Evolutionary conservation across 768 basidiomycete genomes (phyloP), one percentile per base, ranked within the genome.

Genomic region (Boletus edulis): DNA sequence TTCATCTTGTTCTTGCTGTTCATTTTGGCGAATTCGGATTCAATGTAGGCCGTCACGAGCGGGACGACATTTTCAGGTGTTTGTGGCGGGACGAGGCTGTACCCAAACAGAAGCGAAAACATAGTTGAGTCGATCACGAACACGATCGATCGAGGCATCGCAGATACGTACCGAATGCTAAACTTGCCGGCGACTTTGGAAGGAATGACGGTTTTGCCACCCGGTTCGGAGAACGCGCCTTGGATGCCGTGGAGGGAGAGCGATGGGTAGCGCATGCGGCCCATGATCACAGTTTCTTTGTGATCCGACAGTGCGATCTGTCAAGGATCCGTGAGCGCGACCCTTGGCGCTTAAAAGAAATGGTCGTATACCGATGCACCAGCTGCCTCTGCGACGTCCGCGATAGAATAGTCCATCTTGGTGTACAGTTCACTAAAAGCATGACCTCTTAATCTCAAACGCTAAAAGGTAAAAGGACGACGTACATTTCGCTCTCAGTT

Each of bases 241-340:
- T 97, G 91, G 63, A 98, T 95, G 12, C 96, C 96, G 68, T 98
- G 95, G 24, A 98, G 74, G 3, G 92, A 94, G 57, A 98, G 80
- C 54, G 87, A 89, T 3, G 95, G 91, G 62, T 82, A 77, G 34
- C 94, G 84, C 95, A 98, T 98, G 62, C 93, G 85, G 38, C 90
- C 92, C 94, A 96, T 98, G 38, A 98, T 76, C 20, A 89, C 82
- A 11, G 75, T 69, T 31, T 85, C 85, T 69, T 94, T 95, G 69
- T 94, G 86, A 5, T 81, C 74, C 3, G 85, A 86, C 22, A 97
- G 67, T 3, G 89, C 85, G 61, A 92, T 85, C 60, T 70, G 34
- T 35, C 34, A 35, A 3, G 17, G 34, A 38, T 38, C 27, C 8
- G 5, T 59, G 8, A 60, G 49, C 17, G 8, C 18, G 14, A 52